A percentile compares a stretch with the other conserved stretches of the same genome.
Conservation (phyloP, 352 stramenopile genomes). For the Phytopythium helicoides region DNA sequence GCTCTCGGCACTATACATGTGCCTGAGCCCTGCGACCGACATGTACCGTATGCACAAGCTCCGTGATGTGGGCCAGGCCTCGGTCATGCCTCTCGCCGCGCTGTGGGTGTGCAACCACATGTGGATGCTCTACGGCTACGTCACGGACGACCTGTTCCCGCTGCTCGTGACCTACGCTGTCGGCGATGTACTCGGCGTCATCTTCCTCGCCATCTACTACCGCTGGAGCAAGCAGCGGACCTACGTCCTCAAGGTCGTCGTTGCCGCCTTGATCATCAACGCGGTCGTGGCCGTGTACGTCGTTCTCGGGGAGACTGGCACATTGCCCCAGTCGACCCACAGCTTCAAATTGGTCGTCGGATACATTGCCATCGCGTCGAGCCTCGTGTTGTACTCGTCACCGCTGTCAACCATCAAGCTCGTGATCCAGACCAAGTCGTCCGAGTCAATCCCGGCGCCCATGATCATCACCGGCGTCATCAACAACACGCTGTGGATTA, state of each 20-base stretch:
- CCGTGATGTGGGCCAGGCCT: conserved; percentile 32
- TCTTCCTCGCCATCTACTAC: conserved; percentile 50
- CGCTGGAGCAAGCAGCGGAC: conserved; percentile 33
- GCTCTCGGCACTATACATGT: conserved; percentile 74
- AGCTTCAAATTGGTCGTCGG: conserved; percentile 33
- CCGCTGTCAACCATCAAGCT: conserved; percentile 54
- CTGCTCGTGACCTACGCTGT: conserved; percentile 51
- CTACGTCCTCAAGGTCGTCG: conserved; percentile 30
- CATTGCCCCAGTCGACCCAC: conserved; percentile 22
- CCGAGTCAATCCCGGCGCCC: conserved; percentile 50
- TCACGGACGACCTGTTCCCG: conserved; percentile 42
- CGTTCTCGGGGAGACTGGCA: conserved; percentile 30
- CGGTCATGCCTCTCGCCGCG: conserved; percentile 55
- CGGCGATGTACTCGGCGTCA: conserved; percentile 40
- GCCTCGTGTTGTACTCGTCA: conserved; percentile 62
- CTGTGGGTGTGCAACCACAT: conserved; percentile 74
- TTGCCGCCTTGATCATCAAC: conserved; percentile 36
- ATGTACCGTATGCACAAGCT: conserved; percentile 56
- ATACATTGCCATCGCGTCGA: conserved; percentile 47
- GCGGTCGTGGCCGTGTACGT: conserved; percentile 45
- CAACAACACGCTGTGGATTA: conserved; percentile 77
- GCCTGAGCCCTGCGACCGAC: conserved; percentile 44
- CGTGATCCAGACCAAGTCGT: conserved; percentile 51
- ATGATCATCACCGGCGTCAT: conserved; percentile 60
- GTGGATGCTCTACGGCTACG: conserved; percentile 67